Evolutionary conservation across 78 protist species (phyloP).

Genomic region (Guillardia theta): DNA sequence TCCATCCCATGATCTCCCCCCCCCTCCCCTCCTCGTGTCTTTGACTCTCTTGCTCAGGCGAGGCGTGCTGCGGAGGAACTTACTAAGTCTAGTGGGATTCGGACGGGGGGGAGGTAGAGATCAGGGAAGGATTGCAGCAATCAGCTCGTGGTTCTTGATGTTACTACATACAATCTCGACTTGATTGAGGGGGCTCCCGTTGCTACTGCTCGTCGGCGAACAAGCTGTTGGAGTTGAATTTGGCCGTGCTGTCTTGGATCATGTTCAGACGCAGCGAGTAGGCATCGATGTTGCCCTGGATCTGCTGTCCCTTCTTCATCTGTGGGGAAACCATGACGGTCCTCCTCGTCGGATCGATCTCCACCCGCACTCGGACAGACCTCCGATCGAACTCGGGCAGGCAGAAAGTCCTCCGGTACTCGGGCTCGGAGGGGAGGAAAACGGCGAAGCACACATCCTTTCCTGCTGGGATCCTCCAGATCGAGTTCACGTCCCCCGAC

Average conservation of each 20-base stretch:
- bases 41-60: too few species aligned
- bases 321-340: background rate
- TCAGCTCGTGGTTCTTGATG: too few species aligned
- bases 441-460: too few species aligned
- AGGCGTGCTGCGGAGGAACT: constrained; percentile 20
- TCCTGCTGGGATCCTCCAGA: too few species aligned
- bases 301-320: background rate
- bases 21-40: too few species aligned
- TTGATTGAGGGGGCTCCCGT: too few species aligned
- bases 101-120: background rate
- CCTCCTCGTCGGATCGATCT: background rate
- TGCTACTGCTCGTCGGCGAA: too few species aligned
- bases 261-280: background rate
- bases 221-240: background rate
- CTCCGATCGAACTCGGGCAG: background rate
- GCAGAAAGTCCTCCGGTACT: too few species aligned
- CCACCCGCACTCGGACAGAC: background rate
- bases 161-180: too few species aligned
- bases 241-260: background rate
- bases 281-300: background rate
- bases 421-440: too few species aligned
- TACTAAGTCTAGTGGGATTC: background rate
- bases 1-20: too few species aligned
- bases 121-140: background rate
- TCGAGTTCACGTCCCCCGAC: too few species aligned